Evolutionary conservation across 768 basidiomycete genomes (phyloP).

Genomic region (Russula lepida): DNA sequence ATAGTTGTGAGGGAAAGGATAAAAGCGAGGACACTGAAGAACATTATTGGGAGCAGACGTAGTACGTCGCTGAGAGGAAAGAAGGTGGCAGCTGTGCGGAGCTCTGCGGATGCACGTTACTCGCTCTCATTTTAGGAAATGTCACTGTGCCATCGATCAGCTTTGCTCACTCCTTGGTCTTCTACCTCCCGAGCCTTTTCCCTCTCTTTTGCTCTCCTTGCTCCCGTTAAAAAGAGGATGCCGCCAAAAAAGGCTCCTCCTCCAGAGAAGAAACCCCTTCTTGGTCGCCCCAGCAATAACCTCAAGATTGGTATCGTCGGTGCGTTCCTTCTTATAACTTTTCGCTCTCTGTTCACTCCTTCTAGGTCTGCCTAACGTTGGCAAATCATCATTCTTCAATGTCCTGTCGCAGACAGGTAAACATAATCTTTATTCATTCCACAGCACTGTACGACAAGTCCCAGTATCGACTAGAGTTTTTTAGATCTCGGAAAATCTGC

Average conservation of each 20-base stretch:
- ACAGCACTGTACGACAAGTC: background rate
- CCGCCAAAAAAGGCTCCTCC: conserved; percentile 79
- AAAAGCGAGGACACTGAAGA: conserved; percentile 9
- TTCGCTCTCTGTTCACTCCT: background rate
- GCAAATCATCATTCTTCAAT: conserved; percentile 99
- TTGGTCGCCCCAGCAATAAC: conserved; percentile 94
- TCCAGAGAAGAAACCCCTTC: conserved; percentile 75
- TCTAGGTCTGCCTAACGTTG: conserved; percentile 88
- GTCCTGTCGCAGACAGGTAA: conserved; percentile 82
- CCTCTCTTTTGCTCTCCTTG: conserved; percentile 29
- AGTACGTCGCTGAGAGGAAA: background rate
- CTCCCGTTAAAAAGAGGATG: conserved; percentile 60
- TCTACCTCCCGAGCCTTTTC: conserved; percentile 28
- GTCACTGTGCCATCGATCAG: conserved; percentile 20
- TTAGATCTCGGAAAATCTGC: conserved; percentile 86
- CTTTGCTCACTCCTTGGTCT: background rate
- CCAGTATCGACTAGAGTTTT: conserved; percentile 16
- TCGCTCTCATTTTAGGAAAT: conserved; percentile 8
- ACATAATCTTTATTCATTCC: conserved; percentile 24
- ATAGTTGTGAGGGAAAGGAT: conserved; percentile 21
- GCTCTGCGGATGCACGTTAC: too few relatives aligned
- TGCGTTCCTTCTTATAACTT: conserved; percentile 38
- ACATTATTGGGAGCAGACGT: conserved; percentile 4
- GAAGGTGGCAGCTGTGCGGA: too few relatives aligned
- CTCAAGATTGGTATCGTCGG: conserved; percentile 98